A percentile compares a stretch with the other conserved stretches of the same genome.
Conservation (phyloP, 345 rosid genomes). For the Lepidium didymum region DNA sequence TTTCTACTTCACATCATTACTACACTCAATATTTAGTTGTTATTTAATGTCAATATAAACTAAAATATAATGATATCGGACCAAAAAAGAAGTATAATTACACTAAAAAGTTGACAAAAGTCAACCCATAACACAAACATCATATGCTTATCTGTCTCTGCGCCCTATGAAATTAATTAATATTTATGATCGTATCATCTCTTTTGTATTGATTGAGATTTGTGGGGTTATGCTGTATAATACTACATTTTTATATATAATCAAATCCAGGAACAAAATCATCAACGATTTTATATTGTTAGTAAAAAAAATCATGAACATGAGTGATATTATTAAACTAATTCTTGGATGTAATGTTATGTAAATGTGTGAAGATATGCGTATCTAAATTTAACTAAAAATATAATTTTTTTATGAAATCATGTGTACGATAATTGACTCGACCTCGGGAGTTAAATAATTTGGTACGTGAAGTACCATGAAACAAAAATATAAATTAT, state of each 20-base stretch:
- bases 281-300: background rate
- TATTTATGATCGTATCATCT: background rate
- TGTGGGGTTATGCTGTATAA: background rate
- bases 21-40: too few species aligned
- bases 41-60: background rate
- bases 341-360: background rate
- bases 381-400: background rate
- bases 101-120: conserved; percentile 22
- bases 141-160: conserved; percentile 19
- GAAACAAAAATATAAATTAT: background rate
- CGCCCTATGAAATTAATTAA: background rate
- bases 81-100: background rate
- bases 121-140: conserved; percentile 26
- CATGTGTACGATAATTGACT: background rate
- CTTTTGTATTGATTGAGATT: background rate
- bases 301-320: background rate
- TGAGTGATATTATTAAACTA: conserved; percentile 1
- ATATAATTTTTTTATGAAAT: background rate
- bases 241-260: background rate
- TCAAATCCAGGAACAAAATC: background rate
- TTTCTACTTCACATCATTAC: too few species aligned
- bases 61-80: background rate
- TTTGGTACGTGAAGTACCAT: background rate
- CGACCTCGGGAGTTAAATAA: background rate
- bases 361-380: conserved; percentile 13